Percentiles rank a stretch among this genome's conserved stretches.
phyloP scores from a whole-genome alignment of 257 asterid genomes.

The Solanum dulcamara region DNA sequence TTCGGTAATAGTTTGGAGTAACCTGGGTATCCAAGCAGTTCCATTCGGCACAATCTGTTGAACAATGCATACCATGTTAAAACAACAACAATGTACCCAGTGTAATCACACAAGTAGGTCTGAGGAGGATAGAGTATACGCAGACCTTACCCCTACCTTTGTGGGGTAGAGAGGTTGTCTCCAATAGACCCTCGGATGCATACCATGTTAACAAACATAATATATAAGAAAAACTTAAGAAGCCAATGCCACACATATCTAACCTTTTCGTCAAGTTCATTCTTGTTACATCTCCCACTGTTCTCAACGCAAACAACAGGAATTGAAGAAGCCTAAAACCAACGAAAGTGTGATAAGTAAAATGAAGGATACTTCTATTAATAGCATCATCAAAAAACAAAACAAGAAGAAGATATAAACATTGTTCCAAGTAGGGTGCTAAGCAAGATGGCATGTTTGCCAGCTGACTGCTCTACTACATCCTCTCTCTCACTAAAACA shows the following conservation, averaged over 20 bases:
- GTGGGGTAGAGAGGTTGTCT: no score
- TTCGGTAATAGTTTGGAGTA: slow-evolving; percentile 47
- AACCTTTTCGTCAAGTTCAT: slow-evolving; percentile 87
- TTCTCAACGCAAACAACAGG: slow-evolving; percentile 94
- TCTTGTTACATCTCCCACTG: slow-evolving; percentile 94
- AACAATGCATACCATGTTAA: background rate
- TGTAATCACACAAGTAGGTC: no score
- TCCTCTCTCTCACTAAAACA: background rate
- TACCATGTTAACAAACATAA: background rate
- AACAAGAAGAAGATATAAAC: background rate
- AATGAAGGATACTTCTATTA: background rate
- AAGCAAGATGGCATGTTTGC: background rate
- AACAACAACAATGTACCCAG: no score
- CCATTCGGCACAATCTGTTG: slow-evolving; percentile 76
- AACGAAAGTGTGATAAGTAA: background rate
- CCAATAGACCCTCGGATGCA: no score
- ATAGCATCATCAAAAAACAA: background rate
- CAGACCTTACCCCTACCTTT: no score
- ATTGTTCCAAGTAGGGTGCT: background rate
- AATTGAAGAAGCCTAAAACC: slow-evolving; percentile 35
- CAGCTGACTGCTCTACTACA: background rate
- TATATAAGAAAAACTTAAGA: background rate
- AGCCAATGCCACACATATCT: background rate
- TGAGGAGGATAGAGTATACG: no score
- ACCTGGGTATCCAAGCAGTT: slow-evolving; percentile 68